A percentile compares a stretch with the other conserved stretches of the same genome.
Evolutionary conservation across 2,329 filamentous ascomycete species (phyloP).

Genomic region (Epichloe scottii): DNA sequence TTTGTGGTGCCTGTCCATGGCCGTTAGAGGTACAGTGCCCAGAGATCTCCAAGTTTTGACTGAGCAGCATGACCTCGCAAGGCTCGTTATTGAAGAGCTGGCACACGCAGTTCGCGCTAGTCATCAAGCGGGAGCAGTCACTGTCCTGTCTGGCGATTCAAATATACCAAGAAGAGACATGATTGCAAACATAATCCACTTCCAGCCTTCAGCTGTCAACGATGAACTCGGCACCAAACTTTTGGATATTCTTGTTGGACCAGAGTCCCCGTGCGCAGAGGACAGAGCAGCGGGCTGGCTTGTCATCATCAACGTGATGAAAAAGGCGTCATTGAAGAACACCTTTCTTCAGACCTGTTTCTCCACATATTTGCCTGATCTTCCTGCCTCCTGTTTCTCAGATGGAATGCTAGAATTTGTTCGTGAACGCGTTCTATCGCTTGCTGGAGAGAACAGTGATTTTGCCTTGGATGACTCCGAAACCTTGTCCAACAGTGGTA

Average conservation of each 20-base stretch:
- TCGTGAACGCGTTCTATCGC: conserved; percentile 33
- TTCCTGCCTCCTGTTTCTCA: conserved; percentile 48
- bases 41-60: conserved; percentile 46
- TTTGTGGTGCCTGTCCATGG: conserved; percentile 47
- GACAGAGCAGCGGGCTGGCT: conserved; percentile 60
- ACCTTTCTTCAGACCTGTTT: conserved; percentile 44
- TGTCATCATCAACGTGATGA: conserved; percentile 40
- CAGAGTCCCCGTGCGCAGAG: conserved; percentile 41
- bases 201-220: conserved; percentile 50
- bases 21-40: conserved; percentile 32
- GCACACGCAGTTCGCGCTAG: conserved; percentile 35
- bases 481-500: conserved; percentile 37
- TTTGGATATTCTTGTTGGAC: conserved; percentile 63
- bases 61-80: conserved; percentile 47
- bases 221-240: conserved; percentile 48
- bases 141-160: conserved; percentile 32
- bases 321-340: conserved; percentile 33
- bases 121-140: conserved; percentile 24
- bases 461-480: conserved; percentile 39
- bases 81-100: conserved; percentile 52
- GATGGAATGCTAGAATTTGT: conserved; percentile 52
- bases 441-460: conserved; percentile 31
- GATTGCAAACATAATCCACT: conserved; percentile 43
- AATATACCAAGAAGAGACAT: conserved; percentile 45
- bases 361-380: conserved; percentile 40